These are phyloP conservation scores for Pythium oligandrum DNA, from an alignment of 352 stramenopile species.

Conservation along the genomic window DNA sequence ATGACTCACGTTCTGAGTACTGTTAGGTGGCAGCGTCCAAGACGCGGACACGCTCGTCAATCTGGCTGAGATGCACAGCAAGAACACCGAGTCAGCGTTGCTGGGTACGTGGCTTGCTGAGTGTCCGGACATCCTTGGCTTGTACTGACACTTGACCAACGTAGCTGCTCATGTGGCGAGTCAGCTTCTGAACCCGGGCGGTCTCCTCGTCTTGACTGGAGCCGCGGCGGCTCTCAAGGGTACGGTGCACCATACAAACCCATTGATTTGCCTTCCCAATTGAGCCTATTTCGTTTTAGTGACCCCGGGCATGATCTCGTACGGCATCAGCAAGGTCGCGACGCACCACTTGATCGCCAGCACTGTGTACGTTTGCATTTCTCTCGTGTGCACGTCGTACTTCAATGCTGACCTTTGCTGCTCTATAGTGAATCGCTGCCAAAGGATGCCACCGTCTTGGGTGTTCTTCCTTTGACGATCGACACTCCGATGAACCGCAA, in stretches of 20 bases:
- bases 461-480: conserved; percentile 75
- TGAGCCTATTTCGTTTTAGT: conserved; percentile 15
- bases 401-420: not conserved
- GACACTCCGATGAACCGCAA: conserved; percentile 89
- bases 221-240: conserved; percentile 71
- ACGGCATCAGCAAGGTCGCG: conserved; percentile 86
- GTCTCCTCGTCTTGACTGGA: conserved; percentile 80
- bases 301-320: conserved; percentile 83
- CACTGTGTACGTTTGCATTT: conserved; percentile 45
- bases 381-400: not conserved
- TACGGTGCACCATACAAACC: conserved; percentile 13
- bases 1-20: conserved; percentile 1
- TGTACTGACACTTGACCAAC: not conserved
- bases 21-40: conserved; percentile 57
- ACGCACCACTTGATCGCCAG: conserved; percentile 87
- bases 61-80: conserved; percentile 61
- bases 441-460: conserved; percentile 41
- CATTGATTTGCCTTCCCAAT: not conserved
- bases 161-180: conserved; percentile 79
- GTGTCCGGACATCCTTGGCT: conserved; percentile 5
- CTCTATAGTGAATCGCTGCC: conserved; percentile 46
- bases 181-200: conserved; percentile 49
- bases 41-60: conserved; percentile 57
- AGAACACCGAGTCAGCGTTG: conserved; percentile 79
- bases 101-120: conserved; percentile 29